Base-by-base conservation (phyloP, 495 filamentous ascomycete genomes). In the Neurospora hispaniola region DNA sequence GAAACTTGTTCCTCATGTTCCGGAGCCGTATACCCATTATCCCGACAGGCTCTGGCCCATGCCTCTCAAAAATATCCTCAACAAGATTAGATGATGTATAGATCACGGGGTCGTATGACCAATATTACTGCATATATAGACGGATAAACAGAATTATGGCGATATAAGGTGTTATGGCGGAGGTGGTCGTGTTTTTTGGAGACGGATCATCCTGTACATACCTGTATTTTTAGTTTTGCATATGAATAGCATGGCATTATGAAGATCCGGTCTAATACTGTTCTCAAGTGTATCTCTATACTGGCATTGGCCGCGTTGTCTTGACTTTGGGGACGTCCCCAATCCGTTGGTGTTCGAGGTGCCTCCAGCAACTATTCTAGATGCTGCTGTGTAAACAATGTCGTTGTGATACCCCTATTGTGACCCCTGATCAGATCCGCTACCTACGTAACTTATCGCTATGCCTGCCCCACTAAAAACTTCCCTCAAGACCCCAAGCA, bases 401-500 rank as follows among this genome's bases (percentile, higher is more conserved):
- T 27, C 54, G 27, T 66, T 66, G 12, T 35, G 5, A 20, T 31
- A 62, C 12, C 48, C 11, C 48, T 27, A 59, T 23, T 35, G 27
- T 66, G 6, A 35, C 54, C 54, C 27, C 54, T 66, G 54, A 66
- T 66, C 6, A 7, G 54, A 35, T 35, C 54, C 54, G 54, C 54
- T 31, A 9, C 54, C 23, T 66, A 66, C 54, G 54, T 66, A 66
- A 66, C 54, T 66, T 66, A 38, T 59, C 23, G 20, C 11, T 59
- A 59, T 5, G 23, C 20, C 9, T 66, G 42, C 74, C 74, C 73
- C 75, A 72, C 75, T 48, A 72, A 73, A 73, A 73, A 12, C 14
- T 71, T 69, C 31, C 54, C 54, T 62, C 54, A 62, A 62, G 54
- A 18, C 54, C 54, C 54, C 27, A 62, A 62, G 54, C 54, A 43